Evolutionary conservation across 2,329 filamentous ascomycete species (phyloP), one percentile per base, ranked within the genome.

Genomic region (Laburnicola sp.): DNA sequence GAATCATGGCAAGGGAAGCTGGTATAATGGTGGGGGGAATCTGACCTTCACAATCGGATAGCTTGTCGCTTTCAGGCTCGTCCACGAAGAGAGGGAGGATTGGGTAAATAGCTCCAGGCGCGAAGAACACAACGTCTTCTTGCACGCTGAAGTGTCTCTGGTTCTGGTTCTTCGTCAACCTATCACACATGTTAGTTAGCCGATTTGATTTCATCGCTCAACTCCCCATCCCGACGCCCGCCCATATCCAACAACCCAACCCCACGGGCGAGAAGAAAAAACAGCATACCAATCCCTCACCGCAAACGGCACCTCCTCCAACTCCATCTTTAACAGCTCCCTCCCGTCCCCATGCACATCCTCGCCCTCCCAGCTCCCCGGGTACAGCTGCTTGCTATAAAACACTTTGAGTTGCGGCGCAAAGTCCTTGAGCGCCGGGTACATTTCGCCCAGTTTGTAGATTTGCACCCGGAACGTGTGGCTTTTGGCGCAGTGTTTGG

Each of bases 281-380:
- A 30, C 8, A 3, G 25, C 44, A n/a, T 39, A 49, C 51, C 51
- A 54, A 25, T 54, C 51, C 27, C 74, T 67, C 43, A 80, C 77
- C 28, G 59, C 59, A 27, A 74, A 55, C 10, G 78, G 79, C 27
- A 81, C 56, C 26, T 75, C 69, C 28, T 68, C 63, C 56, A 76
- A 78, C 37, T 72, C 69, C 78, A 81, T 80, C 62, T 74, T 63
- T 48, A 81, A 58, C 56, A 81, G 57, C 48, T 71, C 73, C n/a
- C 79, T 74, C 47, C 79, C 76, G 56, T 78, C 74, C 25, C 76
- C 76, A 64, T 83, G 80, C n/a, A 72, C 74, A 58, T 83, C 80
- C 23, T 78, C 66, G 31, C 80, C 80, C 25, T 73, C 72, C 80
- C 80, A 83, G 35, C 74, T 75, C 23, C 80, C 80, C 0, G 80